Evolutionary conservation across 352 stramenopile species (phyloP), one percentile per base, ranked within the genome.

Genomic region (Phytophthora colocasiae): DNA sequence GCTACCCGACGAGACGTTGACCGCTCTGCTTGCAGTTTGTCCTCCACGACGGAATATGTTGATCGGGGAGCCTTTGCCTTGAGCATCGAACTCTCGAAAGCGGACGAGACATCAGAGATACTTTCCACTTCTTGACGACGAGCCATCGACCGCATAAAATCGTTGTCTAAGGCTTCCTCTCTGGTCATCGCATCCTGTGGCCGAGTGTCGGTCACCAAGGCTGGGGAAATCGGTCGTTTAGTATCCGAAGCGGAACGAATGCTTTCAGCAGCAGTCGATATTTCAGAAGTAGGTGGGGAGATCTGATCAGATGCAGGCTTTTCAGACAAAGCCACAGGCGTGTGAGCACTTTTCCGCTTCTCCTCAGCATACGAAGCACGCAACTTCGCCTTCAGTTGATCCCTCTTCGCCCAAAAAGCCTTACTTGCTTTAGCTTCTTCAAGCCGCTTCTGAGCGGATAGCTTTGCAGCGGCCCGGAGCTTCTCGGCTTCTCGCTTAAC

Each of bases 371-470:
- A 69, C 1, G 61, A 71, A 50, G 60, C 43, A 44, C 71, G 66
- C 27, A 80, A 17, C 26, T 80, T 81, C 9, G 59, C 50, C 46
- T 86, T 90, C 12, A 74, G 32, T 19, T 87, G 66, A 26, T 91
- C 80, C 15, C 80, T 65, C 63, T 90, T 88, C 14, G 78, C 69
- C 80, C 81, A 90, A 46, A 89, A 89, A 1, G 74, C 58, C 31
- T 77, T 85, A 24, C 65, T 90, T n/a, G 80, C 77, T 61, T 88
- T 92, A 4, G 85, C 82, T 69, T 91, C 77, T 69, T 94, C 85
- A 36, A 93, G 78, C 2, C 85, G 72, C 56, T 93, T 92, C 44
- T 90, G 81, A 1, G 85, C 87, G 2, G 84, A 92, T 48, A 89
- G 61, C 43, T 88, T 91, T 6, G 83, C 76, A 34, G 82, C 77